Base-by-base conservation (phyloP, 1,284 basidiomycete species). In the Phellinidium pouzarii region DNA sequence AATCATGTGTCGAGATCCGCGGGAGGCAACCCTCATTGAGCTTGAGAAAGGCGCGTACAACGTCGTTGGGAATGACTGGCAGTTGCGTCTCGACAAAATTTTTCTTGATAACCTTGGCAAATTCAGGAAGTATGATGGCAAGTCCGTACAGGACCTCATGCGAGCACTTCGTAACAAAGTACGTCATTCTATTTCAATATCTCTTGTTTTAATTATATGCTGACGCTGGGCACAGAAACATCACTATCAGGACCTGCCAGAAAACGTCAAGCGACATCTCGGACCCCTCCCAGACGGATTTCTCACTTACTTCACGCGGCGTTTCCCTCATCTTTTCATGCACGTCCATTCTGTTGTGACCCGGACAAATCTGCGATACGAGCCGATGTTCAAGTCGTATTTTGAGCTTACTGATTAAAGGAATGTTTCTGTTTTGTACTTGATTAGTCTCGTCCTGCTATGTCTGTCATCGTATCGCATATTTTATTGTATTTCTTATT, bases 21-120 rank as follows among this genome's bases (percentile, higher is more conserved):
- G 84, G 45, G 90, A 96, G 50, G 73, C 80, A 0, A 78, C 84
- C 49, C 76, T 99, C 12, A 65, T 89, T 11, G 68, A 78, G 23
- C 78, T 99, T 25, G 96, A 99, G 69, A 78, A 69, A 0, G 75
- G 75, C 44, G 85, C 90, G 0, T 61, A 62, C 42, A 67, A 69
- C 5, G 83, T 95, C 41, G 84, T 96, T 3, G 91, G 90, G 19
- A 72, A 76, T 25, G 94, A 98, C 68, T 99, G 95, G 95, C 84
- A 88, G 59, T 69, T 80, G 8, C 78, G 84, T 41, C 76, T 98
- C 48, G 95, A 99, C 73, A 87, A 84, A 62, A 75, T 85, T 12
- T 93, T 99, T 66, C 82, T 94, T 50, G 92, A 95, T 50, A 97
- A 94, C 64, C 70, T 99, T 47, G 94, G 94, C 56, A 98, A 98